A percentile compares a stretch with the other conserved stretches of the same genome.
Evolutionary conservation across 331 rosid species (phyloP).

Genomic region (Rhamnella rubrinervis): DNA sequence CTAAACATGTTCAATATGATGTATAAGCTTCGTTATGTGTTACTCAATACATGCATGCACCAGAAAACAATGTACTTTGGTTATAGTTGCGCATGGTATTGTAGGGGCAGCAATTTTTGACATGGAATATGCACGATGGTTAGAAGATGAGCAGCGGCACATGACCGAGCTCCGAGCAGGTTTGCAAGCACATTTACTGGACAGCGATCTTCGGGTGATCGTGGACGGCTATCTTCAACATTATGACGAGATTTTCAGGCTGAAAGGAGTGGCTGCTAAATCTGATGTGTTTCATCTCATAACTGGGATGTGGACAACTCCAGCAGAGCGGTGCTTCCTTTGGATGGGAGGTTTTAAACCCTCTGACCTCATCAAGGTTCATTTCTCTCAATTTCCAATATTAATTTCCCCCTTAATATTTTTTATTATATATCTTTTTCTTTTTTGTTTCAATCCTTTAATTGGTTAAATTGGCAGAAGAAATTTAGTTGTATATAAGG

Average conservation of each 20-base stretch:
- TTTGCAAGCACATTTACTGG: constrained; percentile 58
- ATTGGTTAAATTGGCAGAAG: too few species aligned
- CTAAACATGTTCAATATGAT: too few species aligned
- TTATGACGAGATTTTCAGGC: constrained; percentile 71
- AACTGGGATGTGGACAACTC: constrained; percentile 76
- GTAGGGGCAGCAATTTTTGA: constrained; percentile 91
- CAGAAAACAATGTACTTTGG: background rate
- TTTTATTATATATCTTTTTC: background rate
- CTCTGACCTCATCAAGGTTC: constrained; percentile 78
- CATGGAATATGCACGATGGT: constrained; percentile 90
- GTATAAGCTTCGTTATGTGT: too few species aligned
- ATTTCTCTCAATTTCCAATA: background rate
- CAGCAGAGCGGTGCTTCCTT: constrained; percentile 89
- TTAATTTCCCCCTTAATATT: background rate
- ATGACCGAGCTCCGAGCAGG: constrained; percentile 69
- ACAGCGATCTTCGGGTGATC: constrained; percentile 50
- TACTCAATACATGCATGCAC: too few species aligned
- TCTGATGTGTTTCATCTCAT: constrained; percentile 85
- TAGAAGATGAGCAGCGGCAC: constrained; percentile 85
- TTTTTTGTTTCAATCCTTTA: too few species aligned
- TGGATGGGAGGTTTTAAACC: constrained; percentile 98
- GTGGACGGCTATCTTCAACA: constrained; percentile 70
- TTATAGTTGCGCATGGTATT: background rate
- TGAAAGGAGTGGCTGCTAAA: constrained; percentile 69
- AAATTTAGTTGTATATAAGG: too few species aligned